Conservation (phyloP, 176 grass and related monocot species). For the Musa beccarii region DNA sequence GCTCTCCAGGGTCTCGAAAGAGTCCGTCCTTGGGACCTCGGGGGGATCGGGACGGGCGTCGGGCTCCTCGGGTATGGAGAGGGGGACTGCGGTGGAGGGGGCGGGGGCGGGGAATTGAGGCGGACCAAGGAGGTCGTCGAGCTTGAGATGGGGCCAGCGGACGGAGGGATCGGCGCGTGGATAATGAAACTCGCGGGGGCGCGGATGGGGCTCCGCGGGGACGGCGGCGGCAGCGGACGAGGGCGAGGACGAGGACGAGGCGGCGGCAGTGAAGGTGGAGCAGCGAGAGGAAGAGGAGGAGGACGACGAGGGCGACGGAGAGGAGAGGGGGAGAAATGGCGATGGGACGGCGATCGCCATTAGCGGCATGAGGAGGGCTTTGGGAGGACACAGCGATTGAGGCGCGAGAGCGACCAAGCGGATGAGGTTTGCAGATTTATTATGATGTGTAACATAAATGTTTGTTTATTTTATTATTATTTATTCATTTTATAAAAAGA, state of each 20-base stretch:
- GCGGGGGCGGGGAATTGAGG: conserved; percentile 34
- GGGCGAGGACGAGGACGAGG: conserved; percentile 5
- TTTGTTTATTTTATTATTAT: no score
- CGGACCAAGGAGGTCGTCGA: conserved; percentile 39
- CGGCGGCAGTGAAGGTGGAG: neutral
- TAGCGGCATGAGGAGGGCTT: conserved; percentile 3
- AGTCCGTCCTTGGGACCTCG: neutral
- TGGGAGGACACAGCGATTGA: neutral
- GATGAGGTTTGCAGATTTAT: no score
- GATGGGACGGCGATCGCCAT: conserved; percentile 3
- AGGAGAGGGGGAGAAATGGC: neutral
- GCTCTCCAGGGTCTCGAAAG: conserved; percentile 60
- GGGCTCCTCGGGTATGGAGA: neutral
- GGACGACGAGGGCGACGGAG: conserved; percentile 7
- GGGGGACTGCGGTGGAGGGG: neutral
- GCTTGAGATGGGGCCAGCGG: conserved; percentile 77
- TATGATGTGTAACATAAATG: no score
- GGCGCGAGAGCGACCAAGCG: no score
- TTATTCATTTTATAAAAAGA: no score
- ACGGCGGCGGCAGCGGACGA: conserved; percentile 9
- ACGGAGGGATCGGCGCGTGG: conserved; percentile 67
- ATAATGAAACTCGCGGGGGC: conserved; percentile 48
- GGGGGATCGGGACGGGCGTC: neutral
- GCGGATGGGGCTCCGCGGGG: neutral
- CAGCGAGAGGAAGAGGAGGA: conserved; percentile 14